These are phyloP conservation scores for Acanthamoeba triangularis DNA, from an alignment of 208 protist species.

Conservation along the genomic window DNA sequence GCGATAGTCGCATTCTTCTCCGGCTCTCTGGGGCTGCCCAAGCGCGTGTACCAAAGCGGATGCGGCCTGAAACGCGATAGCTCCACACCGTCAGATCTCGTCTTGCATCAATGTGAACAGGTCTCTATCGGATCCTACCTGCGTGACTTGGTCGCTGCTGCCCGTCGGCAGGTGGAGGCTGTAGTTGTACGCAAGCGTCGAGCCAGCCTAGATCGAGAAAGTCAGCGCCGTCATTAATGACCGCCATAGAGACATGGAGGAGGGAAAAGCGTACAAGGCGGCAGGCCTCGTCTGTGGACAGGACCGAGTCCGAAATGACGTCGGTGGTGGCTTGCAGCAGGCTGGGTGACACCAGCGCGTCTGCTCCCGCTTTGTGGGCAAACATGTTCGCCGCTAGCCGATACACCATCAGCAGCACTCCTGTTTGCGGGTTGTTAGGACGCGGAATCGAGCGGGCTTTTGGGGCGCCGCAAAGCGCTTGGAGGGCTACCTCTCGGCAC, in stretches of 20 bases:
- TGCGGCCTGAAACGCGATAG: not conserved
- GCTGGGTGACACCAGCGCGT: not conserved
- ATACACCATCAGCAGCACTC: slow-evolving; percentile 42
- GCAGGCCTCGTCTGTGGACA: slow-evolving; percentile 46
- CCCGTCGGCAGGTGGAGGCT: slow-evolving; percentile 41
- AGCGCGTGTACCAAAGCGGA: slow-evolving; percentile 54
- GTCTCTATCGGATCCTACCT: no score
- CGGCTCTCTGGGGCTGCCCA: not conserved
- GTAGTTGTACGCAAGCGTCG: slow-evolving; percentile 42
- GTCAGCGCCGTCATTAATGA: no score
- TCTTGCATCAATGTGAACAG: no score
- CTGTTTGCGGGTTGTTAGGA: not conserved
- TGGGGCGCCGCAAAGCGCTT: not conserved
- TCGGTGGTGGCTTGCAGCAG: not conserved
- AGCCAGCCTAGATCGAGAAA: not conserved
- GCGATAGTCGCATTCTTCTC: slow-evolving; percentile 46
- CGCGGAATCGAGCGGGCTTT: not conserved
- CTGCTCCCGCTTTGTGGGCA: not conserved
- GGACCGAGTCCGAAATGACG: slow-evolving; percentile 27
- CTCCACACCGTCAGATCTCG: not conserved
- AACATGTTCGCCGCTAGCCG: slow-evolving; percentile 59
- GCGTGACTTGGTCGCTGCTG: not conserved
- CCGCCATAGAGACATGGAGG: no score
- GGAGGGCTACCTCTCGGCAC: not conserved
- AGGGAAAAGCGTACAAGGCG: not conserved